Base-by-base conservation (phyloP, 78 protist species). In the Pelomyxa schiedti region DNA sequence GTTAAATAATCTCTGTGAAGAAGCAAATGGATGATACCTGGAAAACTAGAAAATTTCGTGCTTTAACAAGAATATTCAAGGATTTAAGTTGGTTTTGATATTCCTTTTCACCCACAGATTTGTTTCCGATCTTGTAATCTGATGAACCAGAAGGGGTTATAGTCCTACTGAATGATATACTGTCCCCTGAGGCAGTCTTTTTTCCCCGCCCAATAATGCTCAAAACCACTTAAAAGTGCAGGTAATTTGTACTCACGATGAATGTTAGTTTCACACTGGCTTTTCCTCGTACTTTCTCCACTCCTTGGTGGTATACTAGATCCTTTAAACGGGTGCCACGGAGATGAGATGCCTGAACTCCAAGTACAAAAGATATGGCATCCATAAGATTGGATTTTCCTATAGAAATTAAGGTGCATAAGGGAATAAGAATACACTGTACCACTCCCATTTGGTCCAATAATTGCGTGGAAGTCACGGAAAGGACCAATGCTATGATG, bases 361-460 rank as follows among this genome's bases (percentile, higher is more conserved):
- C 99, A 1, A 95, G 69, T 0, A 92, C 98, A 68, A 97, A 97
- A 28, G 87, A 52, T 68, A 95, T 85, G 32, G 98, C 97, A 36
- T 96, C 99, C 95, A 93, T 93, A 24, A 92, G 29, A 70, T 96
- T 96, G 30, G 94, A 86, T 37, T 95, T 95, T 38, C n/a, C n/a
- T n/a, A n/a, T n/a, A n/a, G n/a, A n/a, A n/a, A n/a, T 91, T 87
- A 68, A n/a, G 42, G 4, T 65, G 30, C 69, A 4, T 65, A 16
- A 24, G 63, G 63, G 16, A 22, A 22, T 47, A 16, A n/a, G 0
- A 7, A 29, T 3, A 1, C 2, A 30, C 86, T 0, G 32, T 41
- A n/a, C 98, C 99, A 0, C 90, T 26, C 22, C 99, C 99, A 39
- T 97, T 97, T 9, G 99, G 98, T 0, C 99, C 99, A 39, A 97